Evolutionary conservation across 257 asterid species (phyloP).

Genomic region (Solanum gracilifrons): DNA sequence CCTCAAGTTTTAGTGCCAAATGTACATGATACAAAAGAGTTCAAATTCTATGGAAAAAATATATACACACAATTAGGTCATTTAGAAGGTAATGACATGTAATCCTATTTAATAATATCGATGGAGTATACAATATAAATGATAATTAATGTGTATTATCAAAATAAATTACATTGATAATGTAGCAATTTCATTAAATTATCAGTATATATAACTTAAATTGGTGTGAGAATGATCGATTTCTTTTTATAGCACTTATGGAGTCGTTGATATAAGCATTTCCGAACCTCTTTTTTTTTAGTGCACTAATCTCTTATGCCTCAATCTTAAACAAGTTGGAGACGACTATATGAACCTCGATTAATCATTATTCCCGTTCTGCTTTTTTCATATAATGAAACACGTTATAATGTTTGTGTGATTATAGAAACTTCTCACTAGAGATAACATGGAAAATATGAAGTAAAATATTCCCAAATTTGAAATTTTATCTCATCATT

Average conservation of each 20-base stretch:
- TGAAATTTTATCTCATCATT: too few species aligned
- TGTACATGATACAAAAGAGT: background rate
- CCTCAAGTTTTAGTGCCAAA: background rate
- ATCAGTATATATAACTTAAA: background rate
- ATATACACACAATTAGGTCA: background rate
- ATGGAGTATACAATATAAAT: background rate
- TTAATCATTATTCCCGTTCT: too few species aligned
- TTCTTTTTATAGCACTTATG: background rate
- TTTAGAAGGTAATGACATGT: background rate
- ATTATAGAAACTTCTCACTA: too few species aligned
- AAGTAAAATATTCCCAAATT: too few species aligned
- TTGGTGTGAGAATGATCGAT: background rate
- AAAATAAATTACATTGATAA: background rate
- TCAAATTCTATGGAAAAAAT: background rate
- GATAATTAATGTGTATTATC: background rate
- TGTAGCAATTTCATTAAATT: background rate
- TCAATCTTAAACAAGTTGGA: background rate
- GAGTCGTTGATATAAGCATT: background rate
- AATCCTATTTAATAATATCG: background rate
- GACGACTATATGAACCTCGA: rapidly evolving
- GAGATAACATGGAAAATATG: too few species aligned
- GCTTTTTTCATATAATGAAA: too few species aligned
- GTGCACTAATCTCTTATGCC: rapidly evolving
- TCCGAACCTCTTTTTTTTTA: background rate
- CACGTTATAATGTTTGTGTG: too few species aligned